These are phyloP conservation scores for Suhomyces coccinellae DNA, from an alignment of 1,139 yeast species.

Conservation along the genomic window DNA sequence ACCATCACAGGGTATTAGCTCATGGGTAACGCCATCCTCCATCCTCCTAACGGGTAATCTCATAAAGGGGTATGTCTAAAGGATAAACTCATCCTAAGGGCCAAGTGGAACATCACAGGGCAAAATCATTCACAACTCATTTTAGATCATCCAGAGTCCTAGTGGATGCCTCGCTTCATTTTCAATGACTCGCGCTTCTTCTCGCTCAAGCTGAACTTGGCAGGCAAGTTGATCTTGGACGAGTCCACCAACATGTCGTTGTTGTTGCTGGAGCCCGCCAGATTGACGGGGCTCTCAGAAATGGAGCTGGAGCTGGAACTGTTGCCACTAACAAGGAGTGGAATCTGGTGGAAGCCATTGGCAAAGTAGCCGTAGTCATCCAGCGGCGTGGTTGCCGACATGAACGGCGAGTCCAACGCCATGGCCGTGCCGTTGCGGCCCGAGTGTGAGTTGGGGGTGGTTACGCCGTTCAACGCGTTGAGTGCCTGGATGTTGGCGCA, in stretches of 20 bases:
- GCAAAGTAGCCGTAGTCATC: conserved; percentile 38
- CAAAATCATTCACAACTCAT: too few species aligned
- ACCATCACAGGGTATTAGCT: too few species aligned
- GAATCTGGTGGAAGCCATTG: conserved; percentile 19
- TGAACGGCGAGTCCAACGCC: conserved; percentile 46
- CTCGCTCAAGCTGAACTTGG: conserved; percentile 41
- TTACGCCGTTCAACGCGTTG: conserved; percentile 27
- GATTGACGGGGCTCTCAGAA: conserved; percentile 22
- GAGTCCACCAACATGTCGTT: conserved; percentile 15
- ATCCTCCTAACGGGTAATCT: too few species aligned
- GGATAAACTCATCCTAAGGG: too few species aligned
- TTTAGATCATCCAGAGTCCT: too few species aligned
- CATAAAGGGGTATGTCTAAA: too few species aligned
- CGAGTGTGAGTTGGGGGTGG: conserved; percentile 8
- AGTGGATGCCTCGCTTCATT: conserved; percentile 49
- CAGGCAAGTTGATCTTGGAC: conserved; percentile 27
- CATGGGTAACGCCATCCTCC: too few species aligned
- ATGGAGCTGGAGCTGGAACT: conserved; percentile 15
- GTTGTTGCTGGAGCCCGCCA: conserved; percentile 13
- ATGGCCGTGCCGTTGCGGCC: conserved; percentile 16
- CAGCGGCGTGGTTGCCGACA: conserved; percentile 43
- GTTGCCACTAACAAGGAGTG: conserved; percentile 3
- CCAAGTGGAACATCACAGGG: too few species aligned
- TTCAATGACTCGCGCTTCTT: conserved; percentile 50
- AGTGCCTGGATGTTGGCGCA: conserved; percentile 30